Conservation (phyloP, 192 early-diverging fungal species). For the Neocallimastix lanati region DNA sequence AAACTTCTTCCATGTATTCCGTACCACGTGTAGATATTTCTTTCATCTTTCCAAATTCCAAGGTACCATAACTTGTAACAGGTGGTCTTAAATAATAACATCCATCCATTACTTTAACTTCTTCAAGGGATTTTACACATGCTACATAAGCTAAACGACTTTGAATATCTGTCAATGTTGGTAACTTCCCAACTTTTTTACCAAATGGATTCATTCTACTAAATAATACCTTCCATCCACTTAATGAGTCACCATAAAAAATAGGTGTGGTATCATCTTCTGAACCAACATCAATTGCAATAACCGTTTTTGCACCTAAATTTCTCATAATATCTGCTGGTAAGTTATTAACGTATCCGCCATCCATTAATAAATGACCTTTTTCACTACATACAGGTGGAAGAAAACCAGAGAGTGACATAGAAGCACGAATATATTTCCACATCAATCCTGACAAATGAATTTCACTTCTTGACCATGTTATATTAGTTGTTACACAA, state of each 20-base stretch:
- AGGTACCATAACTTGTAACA: slow-evolving; percentile 61
- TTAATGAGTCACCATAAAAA: slow-evolving; percentile 73
- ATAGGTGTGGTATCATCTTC: slow-evolving; percentile 89
- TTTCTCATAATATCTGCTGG: slow-evolving; percentile 57
- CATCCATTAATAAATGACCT: slow-evolving; percentile 93
- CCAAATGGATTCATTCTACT: slow-evolving; percentile 16
- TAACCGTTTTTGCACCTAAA: slow-evolving; percentile 65
- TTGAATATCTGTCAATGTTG: slow-evolving; percentile 86
- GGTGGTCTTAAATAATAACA: slow-evolving; percentile 76
- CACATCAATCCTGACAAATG: slow-evolving; percentile 86
- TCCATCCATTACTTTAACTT: slow-evolving; percentile 55
- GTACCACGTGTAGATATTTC: slow-evolving; percentile 80
- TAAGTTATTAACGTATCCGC: slow-evolving; percentile 94
- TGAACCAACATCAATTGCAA: slow-evolving; percentile 85
- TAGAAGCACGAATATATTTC: slow-evolving; percentile 93
- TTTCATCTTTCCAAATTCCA: slow-evolving; percentile 80
- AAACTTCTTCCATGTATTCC: slow-evolving; percentile 55
- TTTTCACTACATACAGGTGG: slow-evolving; percentile 84
- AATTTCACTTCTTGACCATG: slow-evolving; percentile 79
- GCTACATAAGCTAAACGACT: slow-evolving; percentile 81
- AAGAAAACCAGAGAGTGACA: slow-evolving; percentile 89
- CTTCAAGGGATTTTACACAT: slow-evolving; percentile 66
- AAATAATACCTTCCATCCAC: slow-evolving; percentile 78
- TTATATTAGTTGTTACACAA: slow-evolving; percentile 90
- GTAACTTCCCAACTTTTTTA: slow-evolving; percentile 40